phyloP scores from a whole-genome alignment of 345 rosid genomes.

The Salix koriyanagi region DNA sequence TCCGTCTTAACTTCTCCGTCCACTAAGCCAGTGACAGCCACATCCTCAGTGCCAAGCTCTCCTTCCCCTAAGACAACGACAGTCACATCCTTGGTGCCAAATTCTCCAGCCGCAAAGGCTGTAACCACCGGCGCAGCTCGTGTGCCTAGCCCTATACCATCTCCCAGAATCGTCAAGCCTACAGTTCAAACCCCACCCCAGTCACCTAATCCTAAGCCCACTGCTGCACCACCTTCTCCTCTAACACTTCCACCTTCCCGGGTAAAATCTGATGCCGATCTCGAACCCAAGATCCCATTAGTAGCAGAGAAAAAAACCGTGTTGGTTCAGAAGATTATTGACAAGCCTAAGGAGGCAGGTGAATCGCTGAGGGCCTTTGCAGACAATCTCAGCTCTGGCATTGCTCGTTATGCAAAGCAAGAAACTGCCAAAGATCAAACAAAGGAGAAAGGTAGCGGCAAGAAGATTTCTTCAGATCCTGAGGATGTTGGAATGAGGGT shows the following conservation, averaged over 20 bases:
- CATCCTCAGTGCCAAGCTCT: constrained; percentile 32
- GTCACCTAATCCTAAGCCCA: constrained; percentile 37
- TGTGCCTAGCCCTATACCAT: constrained; percentile 18
- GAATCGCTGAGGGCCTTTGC: constrained; percentile 13
- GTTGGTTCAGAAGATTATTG: constrained; percentile 44
- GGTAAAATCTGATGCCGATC: constrained; percentile 33
- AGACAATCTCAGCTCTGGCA: constrained; percentile 15
- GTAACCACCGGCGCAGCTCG: background rate
- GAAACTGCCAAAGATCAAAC: constrained; percentile 9
- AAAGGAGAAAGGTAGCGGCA: constrained; percentile 25
- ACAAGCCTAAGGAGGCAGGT: constrained; percentile 27
- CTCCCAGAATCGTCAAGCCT: constrained; percentile 20
- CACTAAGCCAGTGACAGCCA: background rate
- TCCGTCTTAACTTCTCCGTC: constrained; percentile 10
- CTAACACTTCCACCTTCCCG: constrained; percentile 66
- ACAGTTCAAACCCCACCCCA: constrained; percentile 33
- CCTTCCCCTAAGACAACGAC: constrained; percentile 26
- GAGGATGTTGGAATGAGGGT: constrained; percentile 46
- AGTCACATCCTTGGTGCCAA: constrained; percentile 2
- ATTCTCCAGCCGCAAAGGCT: constrained; percentile 2
- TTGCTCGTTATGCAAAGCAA: constrained; percentile 16
- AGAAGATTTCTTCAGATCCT: constrained; percentile 38
- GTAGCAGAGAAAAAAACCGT: constrained; percentile 65
- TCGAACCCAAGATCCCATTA: constrained; percentile 36
- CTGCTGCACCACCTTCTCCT: constrained; percentile 67